phyloP scores from a whole-genome alignment of 805 yeast species.

The Zygosaccharomyces bisporus region DNA sequence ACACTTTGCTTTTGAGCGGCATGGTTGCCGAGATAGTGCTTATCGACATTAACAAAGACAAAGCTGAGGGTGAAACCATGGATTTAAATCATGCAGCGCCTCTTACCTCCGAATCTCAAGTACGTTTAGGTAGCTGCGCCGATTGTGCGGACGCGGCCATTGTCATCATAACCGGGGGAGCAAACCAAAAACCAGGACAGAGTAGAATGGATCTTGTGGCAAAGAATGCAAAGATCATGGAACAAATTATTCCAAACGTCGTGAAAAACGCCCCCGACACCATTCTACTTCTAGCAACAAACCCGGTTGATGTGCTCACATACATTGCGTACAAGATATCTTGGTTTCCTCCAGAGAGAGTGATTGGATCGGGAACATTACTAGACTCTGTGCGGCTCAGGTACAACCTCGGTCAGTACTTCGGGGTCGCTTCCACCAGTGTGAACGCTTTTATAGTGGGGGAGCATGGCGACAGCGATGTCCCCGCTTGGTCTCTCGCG shows the following conservation, averaged over 20 bases:
- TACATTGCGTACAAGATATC: constrained; percentile 11
- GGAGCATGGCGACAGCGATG: constrained; percentile 12
- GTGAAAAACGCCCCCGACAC: constrained; percentile 14
- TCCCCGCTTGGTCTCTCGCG: constrained; percentile 11
- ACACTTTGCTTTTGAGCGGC: constrained; percentile 13
- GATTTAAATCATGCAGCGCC: constrained; percentile 15
- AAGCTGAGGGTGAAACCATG: constrained; percentile 14
- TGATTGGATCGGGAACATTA: constrained; percentile 14
- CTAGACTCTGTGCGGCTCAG: constrained; percentile 13
- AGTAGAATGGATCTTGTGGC: constrained; percentile 16
- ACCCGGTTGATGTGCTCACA: constrained; percentile 15
- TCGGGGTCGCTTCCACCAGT: constrained; percentile 9
- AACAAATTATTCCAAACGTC: constrained; percentile 14
- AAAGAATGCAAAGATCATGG: constrained; percentile 12
- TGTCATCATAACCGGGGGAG: constrained; percentile 14
- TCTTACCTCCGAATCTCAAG: constrained; percentile 7
- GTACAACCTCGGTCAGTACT: constrained; percentile 12
- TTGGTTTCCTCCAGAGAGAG: constrained; percentile 11
- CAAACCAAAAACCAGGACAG: constrained; percentile 14
- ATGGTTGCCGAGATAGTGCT: constrained; percentile 13
- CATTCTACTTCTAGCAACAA: constrained; percentile 14
- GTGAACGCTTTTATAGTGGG: constrained; percentile 10
- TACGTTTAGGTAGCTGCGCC: constrained; percentile 7
- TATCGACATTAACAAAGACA: constrained; percentile 12
- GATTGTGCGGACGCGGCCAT: constrained; percentile 14